phyloP scores from a whole-genome alignment of 345 rosid genomes.

The Hibiscus tridactylites region DNA sequence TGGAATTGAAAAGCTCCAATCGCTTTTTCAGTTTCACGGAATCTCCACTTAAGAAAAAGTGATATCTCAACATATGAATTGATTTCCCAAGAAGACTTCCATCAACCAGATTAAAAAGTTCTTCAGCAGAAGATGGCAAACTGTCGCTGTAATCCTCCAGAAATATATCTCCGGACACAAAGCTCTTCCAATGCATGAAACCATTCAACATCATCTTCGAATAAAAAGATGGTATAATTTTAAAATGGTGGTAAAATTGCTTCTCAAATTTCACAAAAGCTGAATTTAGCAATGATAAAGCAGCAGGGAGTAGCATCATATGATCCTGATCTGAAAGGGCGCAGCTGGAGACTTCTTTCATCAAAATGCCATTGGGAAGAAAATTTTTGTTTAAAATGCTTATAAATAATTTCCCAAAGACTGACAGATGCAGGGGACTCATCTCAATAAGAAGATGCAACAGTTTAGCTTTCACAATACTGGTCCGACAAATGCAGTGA shows the following conservation, averaged over 20 bases:
- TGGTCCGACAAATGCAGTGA: slow-evolving; percentile 41
- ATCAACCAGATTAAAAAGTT: slow-evolving; percentile 42
- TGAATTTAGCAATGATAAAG: slow-evolving; percentile 44
- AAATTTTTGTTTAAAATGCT: slow-evolving; percentile 25
- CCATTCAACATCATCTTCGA: slow-evolving; percentile 46
- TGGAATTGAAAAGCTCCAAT: slow-evolving; percentile 44
- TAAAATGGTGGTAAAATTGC: slow-evolving; percentile 28
- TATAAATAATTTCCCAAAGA: slow-evolving; percentile 48
- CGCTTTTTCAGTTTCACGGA: slow-evolving; percentile 35
- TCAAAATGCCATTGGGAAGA: slow-evolving; percentile 8
- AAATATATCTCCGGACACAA: slow-evolving; percentile 46
- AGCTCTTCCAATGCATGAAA: slow-evolving; percentile 52
- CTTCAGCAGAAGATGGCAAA: slow-evolving; percentile 39
- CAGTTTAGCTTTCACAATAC: slow-evolving; percentile 49
- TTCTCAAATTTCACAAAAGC: slow-evolving; percentile 34
- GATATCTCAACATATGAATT: slow-evolving; percentile 47
- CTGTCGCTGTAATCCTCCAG: slow-evolving; percentile 47
- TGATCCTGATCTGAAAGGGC: slow-evolving; percentile 48
- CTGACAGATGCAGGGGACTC: slow-evolving; percentile 60
- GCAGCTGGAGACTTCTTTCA: slow-evolving; percentile 13
- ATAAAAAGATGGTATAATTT: slow-evolving; percentile 44
- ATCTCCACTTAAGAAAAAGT: slow-evolving; percentile 41
- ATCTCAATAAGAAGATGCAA: slow-evolving; percentile 60
- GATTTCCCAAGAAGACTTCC: slow-evolving; percentile 70
- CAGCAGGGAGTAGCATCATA: slow-evolving; percentile 67